A percentile compares a stretch with the other conserved stretches of the same genome.
These are phyloP conservation scores for Pseudohalonectria lignicola DNA, from an alignment of 2,329 filamentous ascomycete genomes.

Conservation along the genomic window DNA sequence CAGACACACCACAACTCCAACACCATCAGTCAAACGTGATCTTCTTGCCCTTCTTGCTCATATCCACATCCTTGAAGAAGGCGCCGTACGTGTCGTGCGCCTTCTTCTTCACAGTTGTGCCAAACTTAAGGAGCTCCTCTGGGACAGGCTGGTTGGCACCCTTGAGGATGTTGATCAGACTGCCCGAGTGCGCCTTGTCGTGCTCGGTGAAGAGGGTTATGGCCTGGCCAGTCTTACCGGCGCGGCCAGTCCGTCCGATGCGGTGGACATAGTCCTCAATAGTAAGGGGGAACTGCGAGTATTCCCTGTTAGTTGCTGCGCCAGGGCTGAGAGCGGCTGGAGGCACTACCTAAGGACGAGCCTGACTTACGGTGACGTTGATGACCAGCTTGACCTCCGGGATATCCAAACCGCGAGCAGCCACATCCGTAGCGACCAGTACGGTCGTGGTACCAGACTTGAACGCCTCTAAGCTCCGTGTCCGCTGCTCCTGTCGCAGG, in stretches of 20 bases:
- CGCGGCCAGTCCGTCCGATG: slow-evolving; percentile 89
- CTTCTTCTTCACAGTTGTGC: slow-evolving; percentile 99
- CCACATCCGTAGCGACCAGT: slow-evolving; percentile 91
- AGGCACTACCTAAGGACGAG: too few species aligned
- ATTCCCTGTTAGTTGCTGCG: slow-evolving; percentile 6
- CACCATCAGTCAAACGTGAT: slow-evolving; percentile 66
- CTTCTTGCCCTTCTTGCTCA: slow-evolving; percentile 77
- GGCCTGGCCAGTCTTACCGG: slow-evolving; percentile 77
- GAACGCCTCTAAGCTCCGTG: slow-evolving; percentile 79
- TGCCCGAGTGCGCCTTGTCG: slow-evolving; percentile 85
- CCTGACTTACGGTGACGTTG: slow-evolving; percentile 61
- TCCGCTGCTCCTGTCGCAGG: slow-evolving; percentile 78
- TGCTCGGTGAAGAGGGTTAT: slow-evolving; percentile 93
- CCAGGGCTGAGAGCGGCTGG: too few species aligned
- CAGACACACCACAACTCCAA: not conserved
- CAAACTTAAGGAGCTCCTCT: slow-evolving; percentile 86
- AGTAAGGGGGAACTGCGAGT: slow-evolving; percentile 66
- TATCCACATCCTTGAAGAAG: slow-evolving; percentile 85
- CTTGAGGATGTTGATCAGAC: slow-evolving; percentile 87
- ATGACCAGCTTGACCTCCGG: slow-evolving; percentile 90
- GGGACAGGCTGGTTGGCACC: slow-evolving; percentile 87
- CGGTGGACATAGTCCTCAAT: slow-evolving; percentile 97
- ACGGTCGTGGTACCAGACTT: slow-evolving; percentile 74
- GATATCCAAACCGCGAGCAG: slow-evolving; percentile 87
- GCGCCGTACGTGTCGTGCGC: slow-evolving; percentile 87